Evolutionary conservation across 2,329 filamentous ascomycete species (phyloP), one percentile per base, ranked within the genome.

Genomic region (Colletotrichum graminicola): DNA sequence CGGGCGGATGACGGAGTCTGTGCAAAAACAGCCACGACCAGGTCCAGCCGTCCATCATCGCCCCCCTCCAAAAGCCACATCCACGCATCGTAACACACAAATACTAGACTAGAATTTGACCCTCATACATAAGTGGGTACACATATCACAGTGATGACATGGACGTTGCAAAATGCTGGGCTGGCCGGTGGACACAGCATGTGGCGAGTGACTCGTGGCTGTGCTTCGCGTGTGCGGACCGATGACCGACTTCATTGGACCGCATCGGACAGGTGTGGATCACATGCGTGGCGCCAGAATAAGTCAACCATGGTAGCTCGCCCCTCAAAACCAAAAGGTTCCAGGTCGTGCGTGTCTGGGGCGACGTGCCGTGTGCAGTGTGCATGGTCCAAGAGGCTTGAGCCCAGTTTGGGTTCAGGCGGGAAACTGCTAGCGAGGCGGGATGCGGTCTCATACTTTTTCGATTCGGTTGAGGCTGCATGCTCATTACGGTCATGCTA

Each of bases 171-270:
- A 51, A 49, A 11, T 61, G 57, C 57, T 21, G 57, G 34, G 11
- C n/a, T 47, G 29, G 12, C 34, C 34, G 32, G 47, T 18, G n/a
- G 60, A 39, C 60, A n/a, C 34, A 16, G 47, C 26, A 16, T 41
- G 47, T 52, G 60, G 60, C 60, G 47, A 52, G 23, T 62, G 45
- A 29, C 2, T 41, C 11, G 60, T 62, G 60, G 60, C 60, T 62
- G 60, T 41, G 60, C 47, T 21, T n/a, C 10, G 18, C 32, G 3
- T 16, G 26, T 41, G 45, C 7, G 18, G 45, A 29, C 11, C 18
- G 60, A 62, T 51, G 54, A 29, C 34, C 14, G 18, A 21, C 45
- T 41, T 26, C 16, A 52, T 52, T 62, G 60, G 34, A 36, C 23
- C 14, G 39, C 45, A n/a, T 34, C 18, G 18, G 4, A 41, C 49